Percentiles rank a stretch among this genome's conserved stretches.
phyloP scores from a whole-genome alignment of 2,329 filamentous ascomycete species.

The Didymella segeticola region DNA sequence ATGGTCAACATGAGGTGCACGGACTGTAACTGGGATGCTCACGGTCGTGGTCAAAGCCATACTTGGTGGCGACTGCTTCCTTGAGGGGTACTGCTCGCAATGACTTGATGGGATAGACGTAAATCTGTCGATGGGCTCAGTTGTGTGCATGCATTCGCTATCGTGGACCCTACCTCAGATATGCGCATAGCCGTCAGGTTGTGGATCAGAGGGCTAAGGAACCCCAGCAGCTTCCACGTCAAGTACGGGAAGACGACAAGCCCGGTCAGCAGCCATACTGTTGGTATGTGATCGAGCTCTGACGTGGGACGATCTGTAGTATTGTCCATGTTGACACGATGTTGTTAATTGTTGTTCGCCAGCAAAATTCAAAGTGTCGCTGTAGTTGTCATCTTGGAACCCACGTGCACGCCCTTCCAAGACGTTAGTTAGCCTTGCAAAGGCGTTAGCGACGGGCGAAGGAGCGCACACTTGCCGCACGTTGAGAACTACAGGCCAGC shows the following conservation, averaged over 20 bases:
- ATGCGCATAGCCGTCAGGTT: slow-evolving; percentile 40
- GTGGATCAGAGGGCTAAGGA: slow-evolving; percentile 32
- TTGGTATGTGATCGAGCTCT: slow-evolving; percentile 28
- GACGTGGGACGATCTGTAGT: slow-evolving; percentile 12
- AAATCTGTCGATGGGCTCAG: slow-evolving; percentile 43
- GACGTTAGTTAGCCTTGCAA: slow-evolving; percentile 14
- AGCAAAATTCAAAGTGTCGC: slow-evolving; percentile 3
- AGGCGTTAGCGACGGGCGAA: slow-evolving; percentile 9
- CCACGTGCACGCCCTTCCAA: slow-evolving; percentile 19
- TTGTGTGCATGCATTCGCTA: neutral
- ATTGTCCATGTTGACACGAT: slow-evolving; percentile 13
- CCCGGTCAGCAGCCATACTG: slow-evolving; percentile 29
- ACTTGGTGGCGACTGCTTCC: slow-evolving; percentile 49
- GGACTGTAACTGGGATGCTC: slow-evolving; percentile 10
- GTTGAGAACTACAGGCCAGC: neutral
- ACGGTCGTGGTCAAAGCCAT: slow-evolving; percentile 56
- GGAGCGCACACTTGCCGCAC: slow-evolving; percentile 2
- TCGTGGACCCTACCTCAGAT: slow-evolving; percentile 34
- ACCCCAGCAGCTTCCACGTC: slow-evolving; percentile 28
- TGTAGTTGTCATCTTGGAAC: slow-evolving; percentile 16
- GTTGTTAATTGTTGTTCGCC: slow-evolving; percentile 9
- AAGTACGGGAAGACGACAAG: slow-evolving; percentile 29
- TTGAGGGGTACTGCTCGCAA: slow-evolving; percentile 50
- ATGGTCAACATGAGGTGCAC: neutral
- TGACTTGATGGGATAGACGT: slow-evolving; percentile 58